phyloP scores from a whole-genome alignment of 495 filamentous ascomycete species.

The Penicillium salamii region DNA sequence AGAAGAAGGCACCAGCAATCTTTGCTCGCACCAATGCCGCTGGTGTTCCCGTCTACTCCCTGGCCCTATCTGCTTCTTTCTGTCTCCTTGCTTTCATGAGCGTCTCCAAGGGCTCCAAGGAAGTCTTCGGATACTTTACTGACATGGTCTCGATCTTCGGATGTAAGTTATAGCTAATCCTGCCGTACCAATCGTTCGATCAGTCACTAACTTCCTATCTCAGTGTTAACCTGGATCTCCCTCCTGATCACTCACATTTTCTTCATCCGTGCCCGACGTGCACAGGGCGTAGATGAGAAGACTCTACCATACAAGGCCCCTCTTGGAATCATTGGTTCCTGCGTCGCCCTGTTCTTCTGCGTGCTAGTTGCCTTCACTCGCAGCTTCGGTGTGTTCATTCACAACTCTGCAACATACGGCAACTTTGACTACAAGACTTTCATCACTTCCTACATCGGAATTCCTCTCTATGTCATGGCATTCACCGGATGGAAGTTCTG shows the following conservation, averaged over 20 bases:
- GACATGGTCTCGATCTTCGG: conserved; percentile 81
- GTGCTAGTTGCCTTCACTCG: conserved; percentile 71
- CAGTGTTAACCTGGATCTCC: conserved; percentile 71
- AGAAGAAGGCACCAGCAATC: conserved; percentile 71
- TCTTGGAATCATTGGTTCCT: conserved; percentile 65
- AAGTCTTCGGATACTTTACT: conserved; percentile 81
- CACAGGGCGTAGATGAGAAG: conserved; percentile 63
- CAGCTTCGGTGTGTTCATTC: conserved; percentile 71
- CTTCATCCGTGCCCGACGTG: conserved; percentile 71
- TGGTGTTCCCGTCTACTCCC: conserved; percentile 72
- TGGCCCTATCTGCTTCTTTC: conserved; percentile 52
- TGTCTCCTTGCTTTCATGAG: conserved; percentile 74
- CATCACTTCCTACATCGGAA: conserved; percentile 78
- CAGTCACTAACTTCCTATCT: background rate
- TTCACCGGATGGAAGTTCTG: conserved; percentile 67
- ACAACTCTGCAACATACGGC: conserved; percentile 42
- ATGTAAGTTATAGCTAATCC: background rate
- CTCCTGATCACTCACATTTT: conserved; percentile 79
- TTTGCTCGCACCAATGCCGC: conserved; percentile 67
- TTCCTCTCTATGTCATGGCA: conserved; percentile 71
- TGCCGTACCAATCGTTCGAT: background rate
- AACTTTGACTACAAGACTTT: conserved; percentile 70
- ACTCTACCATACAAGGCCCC: conserved; percentile 71
- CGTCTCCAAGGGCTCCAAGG: conserved; percentile 61
- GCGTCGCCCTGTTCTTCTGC: conserved; percentile 64